Conservation (phyloP, 2,329 filamentous ascomycete genomes). For the Chrysoporthe deuterocubensis region DNA sequence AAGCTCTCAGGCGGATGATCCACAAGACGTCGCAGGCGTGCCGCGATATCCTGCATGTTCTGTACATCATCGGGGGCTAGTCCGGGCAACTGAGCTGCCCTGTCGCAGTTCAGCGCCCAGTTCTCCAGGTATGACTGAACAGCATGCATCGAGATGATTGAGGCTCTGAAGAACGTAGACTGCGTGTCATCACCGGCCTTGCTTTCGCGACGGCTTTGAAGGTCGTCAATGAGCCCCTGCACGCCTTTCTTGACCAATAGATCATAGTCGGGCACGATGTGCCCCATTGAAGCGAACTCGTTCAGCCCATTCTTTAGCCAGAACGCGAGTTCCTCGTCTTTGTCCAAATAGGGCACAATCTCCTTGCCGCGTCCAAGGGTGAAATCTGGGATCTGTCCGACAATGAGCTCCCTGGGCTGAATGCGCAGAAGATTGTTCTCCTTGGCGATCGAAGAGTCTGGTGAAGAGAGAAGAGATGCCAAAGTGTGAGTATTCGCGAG, state of each 20-base stretch:
- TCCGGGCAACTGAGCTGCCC: neutral
- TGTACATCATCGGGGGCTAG: neutral
- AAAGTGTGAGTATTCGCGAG: constrained; percentile 10
- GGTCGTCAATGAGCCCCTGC: neutral
- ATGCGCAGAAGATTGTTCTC: constrained; percentile 9
- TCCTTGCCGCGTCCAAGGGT: constrained; percentile 21
- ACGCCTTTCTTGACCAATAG: constrained; percentile 12
- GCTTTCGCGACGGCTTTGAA: neutral
- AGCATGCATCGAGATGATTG: constrained; percentile 4
- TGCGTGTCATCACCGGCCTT: neutral
- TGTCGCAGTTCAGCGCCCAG: constrained; percentile 10
- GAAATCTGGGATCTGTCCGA: constrained; percentile 19
- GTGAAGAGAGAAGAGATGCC: constrained; percentile 7
- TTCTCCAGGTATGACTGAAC: constrained; percentile 10
- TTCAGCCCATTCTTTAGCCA: constrained; percentile 17
- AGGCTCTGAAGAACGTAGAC: neutral
- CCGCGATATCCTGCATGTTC: constrained; percentile 15
- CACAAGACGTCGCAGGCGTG: constrained; percentile 14
- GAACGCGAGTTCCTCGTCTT: constrained; percentile 13
- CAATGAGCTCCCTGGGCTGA: constrained; percentile 14
- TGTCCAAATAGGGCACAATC: constrained; percentile 19
- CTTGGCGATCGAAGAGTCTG: neutral
- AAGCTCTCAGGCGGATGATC: constrained; percentile 14
- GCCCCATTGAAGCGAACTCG: constrained; percentile 21
- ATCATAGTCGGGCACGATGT: constrained; percentile 17